Base-by-base conservation (phyloP, 352 stramenopile genomes). In the Globisporangium megalacanthum region DNA sequence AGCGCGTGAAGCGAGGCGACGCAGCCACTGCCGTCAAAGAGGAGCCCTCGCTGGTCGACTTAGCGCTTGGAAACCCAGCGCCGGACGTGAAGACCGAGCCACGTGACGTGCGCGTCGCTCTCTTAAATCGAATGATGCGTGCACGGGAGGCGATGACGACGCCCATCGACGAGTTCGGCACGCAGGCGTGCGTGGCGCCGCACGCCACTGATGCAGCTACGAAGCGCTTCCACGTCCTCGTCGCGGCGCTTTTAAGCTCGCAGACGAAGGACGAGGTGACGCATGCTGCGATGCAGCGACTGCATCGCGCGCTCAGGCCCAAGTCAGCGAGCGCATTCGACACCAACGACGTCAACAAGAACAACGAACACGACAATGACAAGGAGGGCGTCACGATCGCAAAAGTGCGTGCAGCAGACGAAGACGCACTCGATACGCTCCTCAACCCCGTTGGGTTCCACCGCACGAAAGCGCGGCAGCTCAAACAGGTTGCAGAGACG, bases 211-310 rank as follows among this genome's bases (percentile, higher is more conserved):
- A 3, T 19, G 33, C 48, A 67, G 49, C 13, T 52, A 74, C 64
- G 70, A 79, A 10, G 49, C 81, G 92, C 42, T 98, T 98, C 66
- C 94, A 98, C 69, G 83, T 96, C 41, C 70, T 99, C 9, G 89
- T 98, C 29, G 83, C 92, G n/a, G 83, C 98, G 13, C 98, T 99
- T 94, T 75, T 99, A 45, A 98, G 88, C 49, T 97, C 83, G 64
- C 96, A 99, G 71, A 99, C 95, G 0, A 98, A 98, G 67, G 96
- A 99, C 73, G 89, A 89, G 1, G 78, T 98, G 17, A 92, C 84
- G 35, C 77, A 80, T 19, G 82, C 79, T 51, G 86, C 77, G 39
- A 85, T 94, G 83, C 64, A 61, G 35, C 68, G 87, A 17, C 67
- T 94, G 44, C 76, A 82, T 45, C 69, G 84, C 77, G 64, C 82